Conservation (phyloP, 2,329 filamentous ascomycete species). For the Exserohilum turcica region DNA sequence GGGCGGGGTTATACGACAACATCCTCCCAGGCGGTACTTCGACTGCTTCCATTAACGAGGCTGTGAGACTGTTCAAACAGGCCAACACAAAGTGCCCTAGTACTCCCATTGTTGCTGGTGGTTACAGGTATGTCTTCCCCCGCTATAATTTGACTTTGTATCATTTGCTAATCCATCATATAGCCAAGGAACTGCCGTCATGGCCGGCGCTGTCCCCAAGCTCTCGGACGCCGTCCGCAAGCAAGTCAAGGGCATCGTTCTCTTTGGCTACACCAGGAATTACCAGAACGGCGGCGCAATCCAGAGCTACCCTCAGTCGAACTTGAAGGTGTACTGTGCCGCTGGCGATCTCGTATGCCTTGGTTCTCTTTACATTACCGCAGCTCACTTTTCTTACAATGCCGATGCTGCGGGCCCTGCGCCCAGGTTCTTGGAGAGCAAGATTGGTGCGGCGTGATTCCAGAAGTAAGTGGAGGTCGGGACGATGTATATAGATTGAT, state of each 20-base stretch:
- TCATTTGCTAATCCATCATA: conserved; percentile 5
- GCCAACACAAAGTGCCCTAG: conserved; percentile 47
- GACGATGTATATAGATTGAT: background rate
- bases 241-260: conserved; percentile 46
- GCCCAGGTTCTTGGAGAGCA: conserved; percentile 33
- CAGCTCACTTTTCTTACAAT: conserved; percentile 41
- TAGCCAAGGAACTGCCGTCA: conserved; percentile 50
- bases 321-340: conserved; percentile 46
- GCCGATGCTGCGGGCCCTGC: conserved; percentile 33
- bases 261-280: conserved; percentile 51
- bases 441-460: conserved; percentile 13
- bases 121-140: conserved; percentile 44
- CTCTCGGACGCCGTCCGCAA: conserved; percentile 32
- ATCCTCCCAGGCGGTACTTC: conserved; percentile 40
- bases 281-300: conserved; percentile 46
- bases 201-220: conserved; percentile 41
- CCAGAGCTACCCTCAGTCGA: conserved; percentile 37
- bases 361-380: conserved; percentile 41
- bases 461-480: background rate
- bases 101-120: conserved; percentile 47
- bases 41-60: conserved; percentile 39
- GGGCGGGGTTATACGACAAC: conserved; percentile 44
- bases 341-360: conserved; percentile 43
- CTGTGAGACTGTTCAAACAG: conserved; percentile 43
- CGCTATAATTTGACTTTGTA: background rate